A percentile compares a stretch with the other conserved stretches of the same genome.
phyloP scores from a whole-genome alignment of 2,329 filamentous ascomycete species.

The Stachybotrys chlorohalonatus region DNA sequence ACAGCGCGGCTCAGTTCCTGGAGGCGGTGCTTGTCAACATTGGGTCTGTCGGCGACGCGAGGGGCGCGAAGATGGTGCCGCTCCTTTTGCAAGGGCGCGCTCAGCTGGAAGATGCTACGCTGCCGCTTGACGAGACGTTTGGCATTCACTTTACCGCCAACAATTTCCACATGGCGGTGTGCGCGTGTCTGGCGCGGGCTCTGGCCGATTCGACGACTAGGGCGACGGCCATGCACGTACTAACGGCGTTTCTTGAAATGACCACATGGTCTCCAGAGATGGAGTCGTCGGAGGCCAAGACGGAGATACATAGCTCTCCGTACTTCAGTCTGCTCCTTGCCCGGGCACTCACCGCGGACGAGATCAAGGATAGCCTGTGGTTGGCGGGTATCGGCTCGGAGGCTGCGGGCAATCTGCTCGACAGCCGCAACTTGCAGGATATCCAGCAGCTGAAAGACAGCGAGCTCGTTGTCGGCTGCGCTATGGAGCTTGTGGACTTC shows the following conservation, averaged over 20 bases:
- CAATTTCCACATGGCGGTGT: conserved; percentile 59
- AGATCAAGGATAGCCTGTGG: conserved; percentile 55
- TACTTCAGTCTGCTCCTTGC: conserved; percentile 54
- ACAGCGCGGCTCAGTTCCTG: conserved; percentile 55
- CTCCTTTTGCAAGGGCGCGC: conserved; percentile 51
- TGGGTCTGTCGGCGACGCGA: conserved; percentile 49
- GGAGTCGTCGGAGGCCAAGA: conserved; percentile 1
- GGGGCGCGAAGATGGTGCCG: conserved; percentile 48
- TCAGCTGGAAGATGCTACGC: conserved; percentile 52
- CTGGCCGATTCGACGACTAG: conserved; percentile 55
- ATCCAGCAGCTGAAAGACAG: conserved; percentile 45
- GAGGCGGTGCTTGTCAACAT: conserved; percentile 58
- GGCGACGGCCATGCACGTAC: conserved; percentile 46
- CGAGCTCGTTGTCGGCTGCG: conserved; percentile 53
- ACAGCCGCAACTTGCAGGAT: conserved; percentile 14
- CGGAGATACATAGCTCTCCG: conserved; percentile 32
- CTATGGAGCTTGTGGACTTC: conserved; percentile 58
- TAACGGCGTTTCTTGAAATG: conserved; percentile 49
- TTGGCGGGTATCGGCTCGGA: conserved; percentile 42
- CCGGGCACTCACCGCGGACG: conserved; percentile 45
- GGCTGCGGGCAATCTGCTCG: conserved; percentile 16
- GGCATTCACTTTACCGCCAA: conserved; percentile 56
- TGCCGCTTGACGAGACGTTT: conserved; percentile 54
- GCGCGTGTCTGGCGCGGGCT: conserved; percentile 54
- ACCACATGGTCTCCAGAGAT: conserved; percentile 15